Percentiles rank a stretch among this genome's conserved stretches.
Conservation (phyloP, 257 asterid genomes). For the Fraxinus quadrangulata region DNA sequence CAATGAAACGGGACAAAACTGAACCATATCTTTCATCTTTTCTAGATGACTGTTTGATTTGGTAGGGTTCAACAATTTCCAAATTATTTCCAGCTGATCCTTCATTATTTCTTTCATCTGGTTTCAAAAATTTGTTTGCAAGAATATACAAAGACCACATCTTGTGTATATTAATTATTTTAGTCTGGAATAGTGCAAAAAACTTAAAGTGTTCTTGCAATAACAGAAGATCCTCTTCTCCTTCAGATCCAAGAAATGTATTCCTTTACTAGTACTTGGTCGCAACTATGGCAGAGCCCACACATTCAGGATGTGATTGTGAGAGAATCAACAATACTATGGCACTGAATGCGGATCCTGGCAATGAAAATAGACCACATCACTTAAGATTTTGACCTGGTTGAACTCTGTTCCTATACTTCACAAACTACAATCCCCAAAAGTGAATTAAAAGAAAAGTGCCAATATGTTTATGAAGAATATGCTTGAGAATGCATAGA, state of each 20-base stretch:
- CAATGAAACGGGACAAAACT: slow-evolving; percentile 42
- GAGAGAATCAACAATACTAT: slow-evolving; percentile 10
- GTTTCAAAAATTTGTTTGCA: slow-evolving; percentile 67
- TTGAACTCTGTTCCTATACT: slow-evolving; percentile 17
- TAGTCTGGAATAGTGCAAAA: slow-evolving; percentile 7
- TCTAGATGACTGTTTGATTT: slow-evolving; percentile 39
- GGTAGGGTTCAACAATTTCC: slow-evolving; percentile 44
- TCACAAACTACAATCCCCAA: background rate
- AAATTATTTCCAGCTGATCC: slow-evolving; percentile 41
- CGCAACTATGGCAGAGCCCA: slow-evolving; percentile 17
- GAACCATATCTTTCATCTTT: slow-evolving; percentile 36
- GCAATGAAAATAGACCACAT: slow-evolving; percentile 18
- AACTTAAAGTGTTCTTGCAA: slow-evolving; percentile 18
- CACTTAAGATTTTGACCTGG: slow-evolving; percentile 2
- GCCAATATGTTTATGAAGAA: background rate
- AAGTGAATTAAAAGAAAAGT: slow-evolving; percentile 7
- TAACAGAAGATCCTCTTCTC: slow-evolving; percentile 20
- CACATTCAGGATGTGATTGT: slow-evolving; percentile 13
- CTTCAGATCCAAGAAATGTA: slow-evolving; percentile 1
- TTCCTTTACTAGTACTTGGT: slow-evolving; percentile 14
- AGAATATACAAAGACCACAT: slow-evolving; percentile 80
- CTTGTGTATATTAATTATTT: slow-evolving; percentile 32
- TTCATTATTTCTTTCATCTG: slow-evolving; percentile 56
- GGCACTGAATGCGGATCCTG: slow-evolving; percentile 16
- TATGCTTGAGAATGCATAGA: background rate